These are phyloP conservation scores for Cyanodermella asteris DNA, from an alignment of 2,329 filamentous ascomycete genomes.

Conservation along the genomic window DNA sequence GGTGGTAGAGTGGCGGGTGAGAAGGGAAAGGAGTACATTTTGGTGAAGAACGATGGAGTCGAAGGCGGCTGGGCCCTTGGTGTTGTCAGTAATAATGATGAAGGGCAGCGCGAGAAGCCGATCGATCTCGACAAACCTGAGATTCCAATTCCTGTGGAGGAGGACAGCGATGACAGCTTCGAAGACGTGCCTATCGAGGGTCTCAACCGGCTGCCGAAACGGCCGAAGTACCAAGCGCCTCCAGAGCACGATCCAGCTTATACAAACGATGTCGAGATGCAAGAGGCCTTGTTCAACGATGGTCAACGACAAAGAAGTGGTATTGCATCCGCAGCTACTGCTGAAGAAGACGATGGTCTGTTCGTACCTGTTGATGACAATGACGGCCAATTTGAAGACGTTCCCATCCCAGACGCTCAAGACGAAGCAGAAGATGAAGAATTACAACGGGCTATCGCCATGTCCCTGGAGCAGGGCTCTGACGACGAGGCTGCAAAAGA, in stretches of 20 bases:
- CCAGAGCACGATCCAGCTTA: slow-evolving; percentile 17
- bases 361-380: slow-evolving; percentile 31
- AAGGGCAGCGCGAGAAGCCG: slow-evolving; percentile 61
- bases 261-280: slow-evolving; percentile 15
- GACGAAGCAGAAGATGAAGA: slow-evolving; percentile 38
- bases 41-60: slow-evolving; percentile 86
- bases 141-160: slow-evolving; percentile 29
- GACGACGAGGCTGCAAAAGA: slow-evolving; percentile 18
- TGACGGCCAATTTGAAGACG: slow-evolving; percentile 36
- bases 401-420: slow-evolving; percentile 5
- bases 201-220: slow-evolving; percentile 59
- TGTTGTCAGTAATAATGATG: slow-evolving; percentile 68
- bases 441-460: slow-evolving; percentile 56
- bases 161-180: slow-evolving; percentile 51
- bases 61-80: slow-evolving; percentile 93
- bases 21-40: slow-evolving; percentile 76
- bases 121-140: slow-evolving; percentile 61
- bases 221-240: slow-evolving; percentile 6
- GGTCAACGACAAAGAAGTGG: slow-evolving; percentile 1
- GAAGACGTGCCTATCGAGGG: slow-evolving; percentile 87
- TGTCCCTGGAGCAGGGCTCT: slow-evolving; percentile 43
- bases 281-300: slow-evolving; percentile 11
- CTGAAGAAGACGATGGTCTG: slow-evolving; percentile 26
- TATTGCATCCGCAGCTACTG: not conserved
- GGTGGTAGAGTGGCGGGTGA: slow-evolving; percentile 41